Evolutionary conservation across 257 asterid species (phyloP), one percentile per base, ranked within the genome.

Genomic region (Ilex asprella): DNA sequence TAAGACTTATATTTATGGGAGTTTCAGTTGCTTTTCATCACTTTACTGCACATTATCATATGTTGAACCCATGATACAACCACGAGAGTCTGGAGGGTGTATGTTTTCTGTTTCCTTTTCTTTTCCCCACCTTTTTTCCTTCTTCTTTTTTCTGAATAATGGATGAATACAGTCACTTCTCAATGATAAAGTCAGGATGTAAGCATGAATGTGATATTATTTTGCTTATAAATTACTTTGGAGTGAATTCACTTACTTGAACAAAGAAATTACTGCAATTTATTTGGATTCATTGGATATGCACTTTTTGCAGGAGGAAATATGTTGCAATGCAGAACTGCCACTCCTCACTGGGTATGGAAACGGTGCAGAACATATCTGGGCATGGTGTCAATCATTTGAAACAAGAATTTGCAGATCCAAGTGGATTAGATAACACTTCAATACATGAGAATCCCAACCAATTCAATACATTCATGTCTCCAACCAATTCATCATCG

Each of bases 291-390:
- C 6, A 46, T 30, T 57, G 32, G 3, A 61, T 64, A 58, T 56
- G n/a, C 41, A 35, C 41, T 6, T 31, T 53, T 41, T 79, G 76
- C 46, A 89, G 95, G 91, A 84, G 84, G 86, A 79, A 87, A 67
- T 89, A 89, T 75, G 91, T 59, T 56, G 91, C 87, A 1, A 76
- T 82, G 91, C 97, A 86, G 64, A 79, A 74, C 75, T 61, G 86
- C 1, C 94, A 79, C 61, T 62, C 93, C 65, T 49, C 80, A 12
- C 68, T 79, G 56, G 90, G 79, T 30, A 58, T 79, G 56, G 95
- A 86, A 73, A 84, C 77, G 32, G 67, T 79, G 81, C 75, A 78
- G 6, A 75, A 65, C 64, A 64, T 66, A 21, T 57, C 83, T 16
- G 83, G 67, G 46, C 81, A 70, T 55, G 69, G 74, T 30, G 60